phyloP scores from a whole-genome alignment of 768 basidiomycete genomes.

The Suillus hirtellus region DNA sequence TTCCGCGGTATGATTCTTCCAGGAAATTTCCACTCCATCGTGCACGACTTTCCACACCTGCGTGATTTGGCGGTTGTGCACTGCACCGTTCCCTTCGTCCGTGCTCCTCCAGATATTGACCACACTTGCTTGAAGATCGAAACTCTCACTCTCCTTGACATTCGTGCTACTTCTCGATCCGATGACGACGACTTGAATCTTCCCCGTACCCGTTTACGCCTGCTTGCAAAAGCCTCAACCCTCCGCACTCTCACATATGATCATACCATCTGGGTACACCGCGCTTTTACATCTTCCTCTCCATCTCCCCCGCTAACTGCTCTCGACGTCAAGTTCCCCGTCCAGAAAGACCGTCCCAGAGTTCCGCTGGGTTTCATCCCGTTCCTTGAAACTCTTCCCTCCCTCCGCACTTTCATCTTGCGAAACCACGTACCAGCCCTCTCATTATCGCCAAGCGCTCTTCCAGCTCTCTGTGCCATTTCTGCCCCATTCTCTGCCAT shows the following conservation, averaged over 20 bases:
- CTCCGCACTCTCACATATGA: slow-evolving; percentile 35
- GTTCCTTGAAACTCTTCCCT: slow-evolving; percentile 27
- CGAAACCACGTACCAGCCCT: slow-evolving; percentile 31
- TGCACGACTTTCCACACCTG: slow-evolving; percentile 40
- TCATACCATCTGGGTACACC: slow-evolving; percentile 43
- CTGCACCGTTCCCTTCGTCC: slow-evolving; percentile 32
- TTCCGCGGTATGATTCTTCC: slow-evolving; percentile 41
- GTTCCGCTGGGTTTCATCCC: slow-evolving; percentile 20
- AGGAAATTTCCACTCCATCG: slow-evolving; percentile 33
- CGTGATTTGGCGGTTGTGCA: slow-evolving; percentile 42
- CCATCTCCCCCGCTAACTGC: slow-evolving; percentile 16
- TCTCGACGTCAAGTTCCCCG: slow-evolving; percentile 31
- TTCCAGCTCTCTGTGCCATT: slow-evolving; percentile 22
- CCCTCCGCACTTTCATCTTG: slow-evolving; percentile 21
- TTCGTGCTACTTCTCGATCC: slow-evolving; percentile 21
- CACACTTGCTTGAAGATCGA: slow-evolving; percentile 43
- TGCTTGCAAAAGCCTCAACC: slow-evolving; percentile 37
- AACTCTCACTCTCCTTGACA: slow-evolving; percentile 40
- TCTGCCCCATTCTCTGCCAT: slow-evolving; percentile 31
- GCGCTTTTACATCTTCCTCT: slow-evolving; percentile 34
- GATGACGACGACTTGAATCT: slow-evolving; percentile 17
- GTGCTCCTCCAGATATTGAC: slow-evolving; percentile 23
- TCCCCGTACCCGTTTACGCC: slow-evolving; percentile 21
- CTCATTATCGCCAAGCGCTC: slow-evolving; percentile 18
- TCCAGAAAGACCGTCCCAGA: slow-evolving; percentile 31